Evolutionary conservation across 768 basidiomycete species (phyloP).

Genomic region (Scleroderma bovista): DNA sequence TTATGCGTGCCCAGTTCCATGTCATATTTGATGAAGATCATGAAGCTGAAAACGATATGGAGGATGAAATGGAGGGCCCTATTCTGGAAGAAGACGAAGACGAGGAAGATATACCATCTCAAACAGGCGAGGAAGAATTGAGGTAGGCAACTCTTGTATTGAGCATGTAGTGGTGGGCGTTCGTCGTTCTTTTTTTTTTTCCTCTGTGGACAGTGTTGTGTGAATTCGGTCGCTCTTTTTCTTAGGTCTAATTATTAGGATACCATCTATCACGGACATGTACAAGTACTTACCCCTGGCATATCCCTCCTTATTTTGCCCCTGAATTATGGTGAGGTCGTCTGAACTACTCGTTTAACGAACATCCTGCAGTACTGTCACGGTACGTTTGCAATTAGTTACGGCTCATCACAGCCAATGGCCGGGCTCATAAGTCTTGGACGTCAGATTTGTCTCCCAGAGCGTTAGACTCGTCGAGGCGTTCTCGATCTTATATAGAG

Average conservation of each 20-base stretch:
- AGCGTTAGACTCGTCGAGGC: too few relatives aligned
- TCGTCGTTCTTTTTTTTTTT: constrained; percentile 4
- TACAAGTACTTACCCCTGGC: constrained; percentile 17
- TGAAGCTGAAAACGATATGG: constrained; percentile 45
- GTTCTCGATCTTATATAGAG: too few relatives aligned
- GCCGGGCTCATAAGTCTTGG: too few relatives aligned
- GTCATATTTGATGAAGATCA: constrained; percentile 73
- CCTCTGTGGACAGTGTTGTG: constrained; percentile 21
- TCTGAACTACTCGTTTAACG: too few relatives aligned
- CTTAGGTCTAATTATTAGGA: constrained; percentile 5
- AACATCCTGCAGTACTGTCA: too few relatives aligned
- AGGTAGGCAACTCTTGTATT: constrained; percentile 10
- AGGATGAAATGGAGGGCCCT: constrained; percentile 60
- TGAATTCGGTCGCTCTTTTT: constrained; percentile 5
- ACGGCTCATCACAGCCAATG: too few relatives aligned
- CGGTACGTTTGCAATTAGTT: too few relatives aligned
- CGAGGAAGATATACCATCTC: constrained; percentile 31
- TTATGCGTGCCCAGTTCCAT: constrained; percentile 39
- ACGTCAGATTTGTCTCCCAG: too few relatives aligned
- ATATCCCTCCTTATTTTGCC: constrained; percentile 3
- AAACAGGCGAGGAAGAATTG: constrained; percentile 18
- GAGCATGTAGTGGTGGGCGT: not conserved
- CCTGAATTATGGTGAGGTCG: not conserved
- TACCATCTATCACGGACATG: constrained; percentile 31
- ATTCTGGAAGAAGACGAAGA: constrained; percentile 68